Base-by-base conservation (phyloP, 2,329 filamentous ascomycete species). In the Aphanocladium album region DNA sequence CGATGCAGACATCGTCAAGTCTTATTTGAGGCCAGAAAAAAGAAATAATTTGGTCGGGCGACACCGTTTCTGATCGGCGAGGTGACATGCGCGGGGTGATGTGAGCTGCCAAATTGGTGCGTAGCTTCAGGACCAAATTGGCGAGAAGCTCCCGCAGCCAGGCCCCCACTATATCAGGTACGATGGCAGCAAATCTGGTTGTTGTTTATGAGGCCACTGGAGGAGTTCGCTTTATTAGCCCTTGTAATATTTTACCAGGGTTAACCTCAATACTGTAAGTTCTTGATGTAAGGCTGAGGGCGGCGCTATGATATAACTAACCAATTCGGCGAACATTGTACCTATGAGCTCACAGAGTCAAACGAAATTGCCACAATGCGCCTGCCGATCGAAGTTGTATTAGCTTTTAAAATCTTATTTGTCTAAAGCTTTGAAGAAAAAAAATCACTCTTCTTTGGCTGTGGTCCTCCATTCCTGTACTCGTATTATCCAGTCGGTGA, bases 1-100 rank as follows among this genome's bases (percentile, higher is more conserved):
- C 45, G 86, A 78, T 33, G 87, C 83, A 51, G 89, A 83, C 89
- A 93, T 93, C 62, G 60, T 57, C 55, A 25, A 2, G 14, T 47
- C 23, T 4, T 27, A 7, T 27, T 23, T 7, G 1, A 23, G 5
- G 1, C 12, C 12, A 27, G 14, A 17, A 17, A 5, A 25, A 39
- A 17, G 12, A 17, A 47, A 9, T 27, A 8, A 21, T 9, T 21
- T 21, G 45, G 11, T 27, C 30, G 9, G 30, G 30, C 30, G 30
- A 23, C 25, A 17, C 14, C 21, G 21, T 25, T 17, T 47, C 16
- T 21, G 21, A 17, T 23, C 14, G 8, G 2, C 23, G 23, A 25
- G 14, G n/a, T 23, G 21, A 14, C 11, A 46, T 27, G 25, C 23
- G 21, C 23, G 21, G 45, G 23, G 14, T 47, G 45, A 47, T 47